Evolutionary conservation across 2,329 filamentous ascomycete genomes (phyloP).

Genomic region (Chaetomium globosum): DNA sequence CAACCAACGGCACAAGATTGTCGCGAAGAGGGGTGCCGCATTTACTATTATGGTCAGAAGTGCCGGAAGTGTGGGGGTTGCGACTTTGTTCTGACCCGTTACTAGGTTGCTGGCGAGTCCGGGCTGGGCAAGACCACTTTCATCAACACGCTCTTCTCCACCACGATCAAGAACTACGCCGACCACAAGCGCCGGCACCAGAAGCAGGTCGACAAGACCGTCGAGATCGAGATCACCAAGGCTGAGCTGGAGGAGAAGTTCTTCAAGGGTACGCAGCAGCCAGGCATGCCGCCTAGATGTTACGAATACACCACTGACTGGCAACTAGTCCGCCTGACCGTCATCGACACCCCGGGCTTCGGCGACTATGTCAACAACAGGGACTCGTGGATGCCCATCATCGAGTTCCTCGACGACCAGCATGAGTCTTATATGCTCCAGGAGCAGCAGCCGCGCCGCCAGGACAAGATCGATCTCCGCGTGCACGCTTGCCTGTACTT

Average conservation of each 20-base stretch:
- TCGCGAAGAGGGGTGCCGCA: conserved; percentile 83
- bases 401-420: conserved; percentile 99
- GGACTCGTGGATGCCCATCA: conserved; percentile 99
- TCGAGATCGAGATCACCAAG: conserved; percentile 99
- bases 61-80: conserved; percentile 7
- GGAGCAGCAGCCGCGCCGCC: conserved; percentile 97
- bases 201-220: conserved; percentile 99
- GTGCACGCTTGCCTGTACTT: conserved; percentile 99
- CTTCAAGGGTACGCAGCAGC: conserved; percentile 80
- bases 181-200: conserved; percentile 99
- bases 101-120: conserved; percentile 93
- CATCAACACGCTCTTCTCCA: conserved; percentile 99
- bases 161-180: conserved; percentile 99
- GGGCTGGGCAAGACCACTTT: conserved; percentile 99
- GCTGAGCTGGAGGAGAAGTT: conserved; percentile 99
- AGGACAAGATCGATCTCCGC: conserved; percentile 98
- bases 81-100: conserved; percentile 38
- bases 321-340: conserved; percentile 83
- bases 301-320: conserved; percentile 29
- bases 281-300: not conserved
- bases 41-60: conserved; percentile 95
- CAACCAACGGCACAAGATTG: conserved; percentile 75
- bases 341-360: conserved; percentile 98
- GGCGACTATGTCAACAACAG: conserved; percentile 99
- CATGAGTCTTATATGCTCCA: conserved; percentile 99